Evolutionary conservation across 2,329 filamentous ascomycete genomes (phyloP).

Genomic region (Epichloe aotearoae): DNA sequence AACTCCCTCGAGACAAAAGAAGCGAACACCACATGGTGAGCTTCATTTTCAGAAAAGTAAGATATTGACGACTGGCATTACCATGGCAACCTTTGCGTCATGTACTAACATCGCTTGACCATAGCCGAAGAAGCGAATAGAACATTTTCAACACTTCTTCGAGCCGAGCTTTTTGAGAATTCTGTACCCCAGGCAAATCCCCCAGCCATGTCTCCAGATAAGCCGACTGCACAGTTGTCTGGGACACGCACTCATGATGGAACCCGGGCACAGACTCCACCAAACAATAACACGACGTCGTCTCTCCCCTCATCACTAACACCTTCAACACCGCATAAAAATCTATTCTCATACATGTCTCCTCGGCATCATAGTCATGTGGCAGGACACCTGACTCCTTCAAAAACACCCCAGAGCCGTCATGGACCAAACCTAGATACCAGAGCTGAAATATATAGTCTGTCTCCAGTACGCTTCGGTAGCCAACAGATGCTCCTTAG

Average conservation of each 20-base stretch:
- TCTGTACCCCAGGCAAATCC: slow-evolving; percentile 72
- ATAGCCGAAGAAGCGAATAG: slow-evolving; percentile 84
- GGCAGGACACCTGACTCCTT: slow-evolving; percentile 75
- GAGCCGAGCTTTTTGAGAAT: slow-evolving; percentile 83
- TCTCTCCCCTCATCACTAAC: slow-evolving; percentile 61
- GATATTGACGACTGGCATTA: slow-evolving; percentile 14
- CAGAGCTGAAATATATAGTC: slow-evolving; percentile 82
- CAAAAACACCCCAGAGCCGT: slow-evolving; percentile 76
- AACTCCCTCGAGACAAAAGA: slow-evolving; percentile 74
- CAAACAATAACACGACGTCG: slow-evolving; percentile 46
- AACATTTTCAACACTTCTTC: slow-evolving; percentile 76
- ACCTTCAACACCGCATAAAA: slow-evolving; percentile 93
- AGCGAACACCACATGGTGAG: slow-evolving; percentile 75
- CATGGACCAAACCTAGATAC: slow-evolving; percentile 83
- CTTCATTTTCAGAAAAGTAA: slow-evolving; percentile 87
- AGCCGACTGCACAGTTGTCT: slow-evolving; percentile 32
- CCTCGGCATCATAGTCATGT: slow-evolving; percentile 55
- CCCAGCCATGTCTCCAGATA: slow-evolving; percentile 47
- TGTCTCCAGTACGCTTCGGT: slow-evolving; percentile 84
- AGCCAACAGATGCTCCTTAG: slow-evolving; percentile 90
- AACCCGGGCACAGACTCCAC: slow-evolving; percentile 69
- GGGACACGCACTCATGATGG: slow-evolving; percentile 47
- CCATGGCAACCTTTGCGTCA: background rate
- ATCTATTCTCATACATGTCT: slow-evolving; percentile 85
- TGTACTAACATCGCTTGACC: slow-evolving; percentile 2